These are phyloP conservation scores for Cyclocybe aegerita DNA, from an alignment of 768 basidiomycete species.

Conservation along the genomic window DNA sequence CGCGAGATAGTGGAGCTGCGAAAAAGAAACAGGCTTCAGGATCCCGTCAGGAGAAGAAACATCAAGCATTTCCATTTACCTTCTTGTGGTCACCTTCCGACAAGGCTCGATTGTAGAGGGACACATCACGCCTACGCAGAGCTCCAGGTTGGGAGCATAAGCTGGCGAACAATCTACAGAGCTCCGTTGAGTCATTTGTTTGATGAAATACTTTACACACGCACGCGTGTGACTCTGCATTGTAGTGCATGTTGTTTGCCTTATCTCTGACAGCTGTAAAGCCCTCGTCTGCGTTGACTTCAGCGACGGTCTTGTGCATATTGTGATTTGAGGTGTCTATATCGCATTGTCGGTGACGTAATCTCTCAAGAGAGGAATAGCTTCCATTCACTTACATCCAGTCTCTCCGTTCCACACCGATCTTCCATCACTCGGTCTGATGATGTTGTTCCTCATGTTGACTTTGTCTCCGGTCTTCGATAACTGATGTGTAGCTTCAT, in stretches of 20 bases:
- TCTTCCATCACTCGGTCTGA: neutral
- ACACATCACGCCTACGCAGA: conserved; percentile 3
- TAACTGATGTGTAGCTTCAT: conserved; percentile 6
- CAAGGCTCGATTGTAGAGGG: conserved; percentile 2
- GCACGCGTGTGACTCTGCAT: conserved; percentile 7
- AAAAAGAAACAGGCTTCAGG: neutral
- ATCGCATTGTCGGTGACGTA: too few species aligned
- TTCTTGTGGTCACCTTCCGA: conserved; percentile 4
- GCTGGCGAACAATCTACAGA: conserved; percentile 1
- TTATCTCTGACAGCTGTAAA: neutral
- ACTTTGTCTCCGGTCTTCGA: conserved; percentile 3
- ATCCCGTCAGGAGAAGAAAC: too few species aligned
- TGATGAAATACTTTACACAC: neutral
- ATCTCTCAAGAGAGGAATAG: neutral
- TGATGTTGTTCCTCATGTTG: neutral
- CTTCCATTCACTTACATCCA: conserved; percentile 8
- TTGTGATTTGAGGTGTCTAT: conserved; percentile 2
- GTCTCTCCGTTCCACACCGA: neutral
- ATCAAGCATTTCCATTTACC: too few species aligned
- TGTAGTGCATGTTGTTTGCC: neutral
- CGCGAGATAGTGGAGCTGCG: neutral
- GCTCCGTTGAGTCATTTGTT: neutral
- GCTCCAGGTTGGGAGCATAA: conserved; percentile 2
- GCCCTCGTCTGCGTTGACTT: neutral
- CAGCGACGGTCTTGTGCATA: conserved; percentile 1